Base-by-base conservation (phyloP, 106 monocot genomes). In the Dactylorhiza incarnata region DNA sequence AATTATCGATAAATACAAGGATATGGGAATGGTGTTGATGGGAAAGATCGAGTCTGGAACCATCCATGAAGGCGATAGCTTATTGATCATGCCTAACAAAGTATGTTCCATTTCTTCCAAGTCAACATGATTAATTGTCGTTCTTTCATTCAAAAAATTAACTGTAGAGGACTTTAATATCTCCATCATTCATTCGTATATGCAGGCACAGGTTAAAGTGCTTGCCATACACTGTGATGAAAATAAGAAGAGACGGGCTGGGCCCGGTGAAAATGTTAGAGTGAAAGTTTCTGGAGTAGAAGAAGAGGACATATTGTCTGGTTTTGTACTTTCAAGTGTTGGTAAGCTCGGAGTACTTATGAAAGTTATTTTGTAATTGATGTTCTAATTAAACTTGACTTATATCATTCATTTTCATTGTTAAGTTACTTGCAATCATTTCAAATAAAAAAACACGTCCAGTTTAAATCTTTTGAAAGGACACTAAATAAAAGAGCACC, bases 21-120 rank as follows among this genome's bases (percentile, higher is more conserved):
- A 97, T 73, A 97, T 97, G 97, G 97, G 97, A 72, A 97, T 89
- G 14, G 87, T 97, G 61, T 87, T 91, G 43, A 97, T 97, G 97
- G 97, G 97, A 54, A 97, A 97, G 75, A 91, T 97, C 65, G 97
- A 97, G 79, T 89, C 97, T 82, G 97, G 97, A 74, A 83, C 82
- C 17, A 87, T 97, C 15, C 80, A 74, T 19, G 94, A 91, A 78
- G 89, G 91, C 68, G 94, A 94, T 69, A 94, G 78, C 73, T 91
- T 97, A 51, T 78, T 91, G 76, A 67, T 94, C 74, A 97, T 97
- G 97, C 97, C 97, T 3, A 97, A 97, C 78, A 97, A 86, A 81
- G 96, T 97, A 84, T 45, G 45, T 17, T 69, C 37, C 11, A 5
- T 61, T 61, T 70, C 5, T 26, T 66, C 14, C 1, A 48, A 53